phyloP scores from a whole-genome alignment of 140 eudicot genomes.

The Senecio squalidus region DNA sequence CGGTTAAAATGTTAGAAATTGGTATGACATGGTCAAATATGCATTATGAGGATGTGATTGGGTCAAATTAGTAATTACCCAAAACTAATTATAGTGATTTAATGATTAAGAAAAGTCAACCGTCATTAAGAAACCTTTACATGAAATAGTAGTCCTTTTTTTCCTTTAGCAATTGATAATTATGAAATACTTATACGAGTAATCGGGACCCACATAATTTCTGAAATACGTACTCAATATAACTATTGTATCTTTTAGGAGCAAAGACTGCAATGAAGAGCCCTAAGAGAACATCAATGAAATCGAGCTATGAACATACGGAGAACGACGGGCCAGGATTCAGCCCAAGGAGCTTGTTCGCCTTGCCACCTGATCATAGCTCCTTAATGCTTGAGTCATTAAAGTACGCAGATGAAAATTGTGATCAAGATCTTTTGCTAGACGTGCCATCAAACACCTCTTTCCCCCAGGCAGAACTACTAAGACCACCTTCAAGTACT shows the following conservation, averaged over 20 bases:
- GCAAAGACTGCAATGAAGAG: constrained; percentile 50
- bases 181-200: background rate
- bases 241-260: constrained; percentile 32
- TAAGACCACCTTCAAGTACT: constrained; percentile 53
- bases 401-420: constrained; percentile 43
- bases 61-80: too few species aligned
- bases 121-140: background rate
- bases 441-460: constrained; percentile 82
- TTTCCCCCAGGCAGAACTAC: constrained; percentile 93
- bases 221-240: background rate
- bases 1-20: too few species aligned
- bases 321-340: constrained; percentile 59
- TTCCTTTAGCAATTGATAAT: background rate
- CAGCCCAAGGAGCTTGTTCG: constrained; percentile 60
- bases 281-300: constrained; percentile 52
- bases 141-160: background rate
- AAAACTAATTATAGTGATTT: background rate
- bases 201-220: background rate
- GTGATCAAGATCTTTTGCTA: constrained; percentile 74
- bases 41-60: too few species aligned
- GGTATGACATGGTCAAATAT: too few species aligned
- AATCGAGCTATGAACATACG: constrained; percentile 47
- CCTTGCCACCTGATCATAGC: constrained; percentile 57
- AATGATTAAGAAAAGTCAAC: background rate
- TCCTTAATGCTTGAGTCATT: constrained; percentile 54